A percentile compares a stretch with the other conserved stretches of the same genome.
Evolutionary conservation across 306 rosid genomes (phyloP).

Genomic region (apple (Malus domestica)): ASM211411v1 NC_041791.1:32563001-32563500

Average conservation of each 20-base stretch:
- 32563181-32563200: conserved; percentile 14
- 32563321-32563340: conserved; percentile 21
- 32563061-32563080: not conserved
- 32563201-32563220: conserved; percentile 14
- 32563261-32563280: conserved; percentile 26
- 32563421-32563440: conserved; percentile 32
- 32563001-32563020: not conserved
- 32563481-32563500: conserved; percentile 15
- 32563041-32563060: not conserved
- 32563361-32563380: conserved; percentile 15
- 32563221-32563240: conserved; percentile 15
- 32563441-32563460: conserved; percentile 15
- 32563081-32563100: not conserved
- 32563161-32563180: conserved; percentile 5
- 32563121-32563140: not conserved
- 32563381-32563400: conserved; percentile 24
- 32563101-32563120: not conserved
- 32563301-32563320: conserved; percentile 15
- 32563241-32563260: conserved; percentile 31
- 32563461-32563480: conserved; percentile 20
- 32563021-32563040: not conserved
- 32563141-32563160: not conserved
- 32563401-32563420: conserved; percentile 12
- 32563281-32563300: conserved; percentile 14
- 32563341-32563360: not conserved